Conservation (phyloP, 805 yeast species). For the Yamadazyma insecticola region DNA sequence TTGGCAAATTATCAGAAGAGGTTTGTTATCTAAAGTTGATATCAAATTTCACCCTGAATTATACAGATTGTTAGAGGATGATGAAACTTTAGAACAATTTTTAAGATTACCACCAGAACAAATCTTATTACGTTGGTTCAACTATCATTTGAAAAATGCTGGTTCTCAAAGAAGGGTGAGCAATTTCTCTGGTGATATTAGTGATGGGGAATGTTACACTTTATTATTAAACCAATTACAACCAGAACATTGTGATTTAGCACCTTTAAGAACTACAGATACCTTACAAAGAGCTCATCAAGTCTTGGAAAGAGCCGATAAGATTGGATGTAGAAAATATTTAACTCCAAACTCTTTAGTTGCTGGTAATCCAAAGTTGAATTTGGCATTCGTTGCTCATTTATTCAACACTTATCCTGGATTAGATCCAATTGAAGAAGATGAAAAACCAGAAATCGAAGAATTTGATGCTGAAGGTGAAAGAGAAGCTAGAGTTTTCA, state of each 20-base stretch:
- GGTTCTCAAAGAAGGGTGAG: constrained; percentile 80
- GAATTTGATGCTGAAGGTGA: constrained; percentile 99
- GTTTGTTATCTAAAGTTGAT: constrained; percentile 89
- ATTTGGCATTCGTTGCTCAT: constrained; percentile 96
- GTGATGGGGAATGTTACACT: constrained; percentile 95
- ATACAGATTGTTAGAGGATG: constrained; percentile 90
- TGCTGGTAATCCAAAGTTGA: constrained; percentile 94
- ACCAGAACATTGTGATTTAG: constrained; percentile 74
- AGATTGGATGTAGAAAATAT: constrained; percentile 87
- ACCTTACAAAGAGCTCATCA: constrained; percentile 81
- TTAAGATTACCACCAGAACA: constrained; percentile 97
- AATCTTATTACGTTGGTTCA: constrained; percentile 94
- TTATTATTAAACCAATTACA: constrained; percentile 82
- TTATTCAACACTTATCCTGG: constrained; percentile 96
- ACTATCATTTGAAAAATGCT: constrained; percentile 91
- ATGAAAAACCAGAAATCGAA: constrained; percentile 89
- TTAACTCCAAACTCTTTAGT: constrained; percentile 90
- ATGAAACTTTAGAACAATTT: constrained; percentile 95
- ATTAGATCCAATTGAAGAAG: constrained; percentile 88
- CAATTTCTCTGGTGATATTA: constrained; percentile 82
- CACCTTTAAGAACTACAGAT: constrained; percentile 78
- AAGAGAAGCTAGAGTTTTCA: constrained; percentile 97
- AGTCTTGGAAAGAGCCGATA: constrained; percentile 82
- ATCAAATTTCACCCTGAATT: constrained; percentile 95
- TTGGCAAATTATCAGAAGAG: constrained; percentile 98